Percentiles rank a stretch among this genome's conserved stretches.
Conservation (phyloP, 345 rosid species). For the Clarkia xantiana region DNA sequence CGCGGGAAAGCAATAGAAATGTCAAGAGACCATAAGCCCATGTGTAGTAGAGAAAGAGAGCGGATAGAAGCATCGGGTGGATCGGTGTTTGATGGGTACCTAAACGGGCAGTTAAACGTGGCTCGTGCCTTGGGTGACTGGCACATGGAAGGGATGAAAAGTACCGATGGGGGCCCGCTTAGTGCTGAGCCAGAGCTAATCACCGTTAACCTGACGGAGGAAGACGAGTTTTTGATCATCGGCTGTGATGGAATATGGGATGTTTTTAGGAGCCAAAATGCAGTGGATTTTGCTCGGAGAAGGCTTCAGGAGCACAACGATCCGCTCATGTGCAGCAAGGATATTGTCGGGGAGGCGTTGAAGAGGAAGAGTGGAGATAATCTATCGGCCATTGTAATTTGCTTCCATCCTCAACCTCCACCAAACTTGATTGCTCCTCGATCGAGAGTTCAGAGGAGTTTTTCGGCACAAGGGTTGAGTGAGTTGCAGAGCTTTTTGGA, state of each 20-base stretch:
- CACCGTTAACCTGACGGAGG: constrained; percentile 34
- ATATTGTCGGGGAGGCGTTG: constrained; percentile 65
- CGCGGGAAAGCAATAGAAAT: constrained; percentile 71
- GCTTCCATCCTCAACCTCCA: constrained; percentile 63
- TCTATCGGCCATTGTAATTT: constrained; percentile 53
- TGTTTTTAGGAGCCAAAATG: constrained; percentile 77
- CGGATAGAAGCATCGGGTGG: constrained; percentile 81
- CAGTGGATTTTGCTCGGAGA: constrained; percentile 76
- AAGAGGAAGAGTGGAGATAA: constrained; percentile 83
- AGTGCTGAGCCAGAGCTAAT: constrained; percentile 79
- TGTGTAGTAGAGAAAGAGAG: constrained; percentile 36
- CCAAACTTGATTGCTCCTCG: constrained; percentile 58
- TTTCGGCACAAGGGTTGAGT: constrained; percentile 64
- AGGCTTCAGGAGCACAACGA: constrained; percentile 77
- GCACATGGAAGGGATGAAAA: constrained; percentile 85
- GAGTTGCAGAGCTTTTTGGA: constrained; percentile 63
- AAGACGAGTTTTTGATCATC: constrained; percentile 75
- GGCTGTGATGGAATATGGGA: constrained; percentile 95
- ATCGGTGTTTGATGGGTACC: constrained; percentile 46
- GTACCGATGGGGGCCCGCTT: constrained; percentile 50
- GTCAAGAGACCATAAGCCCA: constrained; percentile 89
- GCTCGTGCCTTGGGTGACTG: constrained; percentile 91
- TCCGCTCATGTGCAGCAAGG: constrained; percentile 57
- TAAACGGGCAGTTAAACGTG: constrained; percentile 68
- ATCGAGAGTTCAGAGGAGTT: constrained; percentile 48